Conservation (phyloP, 371 early-diverging fungal species). For the Dichotomocladium elegans region DNA sequence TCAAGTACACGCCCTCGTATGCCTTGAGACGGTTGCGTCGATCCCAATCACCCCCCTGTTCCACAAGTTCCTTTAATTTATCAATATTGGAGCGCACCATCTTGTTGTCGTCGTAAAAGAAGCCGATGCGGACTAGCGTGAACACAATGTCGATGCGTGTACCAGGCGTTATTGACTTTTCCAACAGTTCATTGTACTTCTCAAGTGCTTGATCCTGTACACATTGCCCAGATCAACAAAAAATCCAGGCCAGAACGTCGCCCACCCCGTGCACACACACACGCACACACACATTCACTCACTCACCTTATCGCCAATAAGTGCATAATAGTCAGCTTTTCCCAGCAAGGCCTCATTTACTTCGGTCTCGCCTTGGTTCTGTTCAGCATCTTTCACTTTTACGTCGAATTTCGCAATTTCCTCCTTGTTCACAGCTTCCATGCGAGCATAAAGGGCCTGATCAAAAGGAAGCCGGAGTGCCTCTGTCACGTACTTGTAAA, state of each 20-base stretch:
- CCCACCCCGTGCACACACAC: no score
- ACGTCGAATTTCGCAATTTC: conserved; percentile 77
- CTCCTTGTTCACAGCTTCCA: conserved; percentile 70
- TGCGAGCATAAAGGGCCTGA: conserved; percentile 40
- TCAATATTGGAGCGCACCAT: conserved; percentile 79
- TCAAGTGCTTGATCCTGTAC: conserved; percentile 79
- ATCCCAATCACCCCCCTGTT: conserved; percentile 99
- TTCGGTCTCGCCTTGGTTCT: conserved; percentile 93
- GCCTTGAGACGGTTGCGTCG: conserved; percentile 98
- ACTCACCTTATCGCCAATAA: conserved; percentile 91
- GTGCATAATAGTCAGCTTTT: conserved; percentile 89
- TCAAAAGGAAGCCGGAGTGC: conserved; percentile 63
- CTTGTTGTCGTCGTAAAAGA: conserved; percentile 85
- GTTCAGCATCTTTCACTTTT: conserved; percentile 82
- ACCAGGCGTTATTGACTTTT: conserved; percentile 88
- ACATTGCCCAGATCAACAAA: background rate
- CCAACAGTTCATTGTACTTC: conserved; percentile 78
- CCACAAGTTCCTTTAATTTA: conserved; percentile 83
- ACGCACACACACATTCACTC: no score
- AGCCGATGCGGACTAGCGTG: conserved; percentile 89
- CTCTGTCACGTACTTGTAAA: conserved; percentile 63
- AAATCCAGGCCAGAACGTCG: background rate
- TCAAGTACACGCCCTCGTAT: conserved; percentile 91
- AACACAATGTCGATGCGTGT: conserved; percentile 92
- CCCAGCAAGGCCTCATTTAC: conserved; percentile 86